Percentiles rank a stretch among this genome's conserved stretches.
These are phyloP conservation scores for Sequoiadendron giganteum DNA, from an alignment of 75 land plant genomes.

Conservation along the genomic window DNA sequence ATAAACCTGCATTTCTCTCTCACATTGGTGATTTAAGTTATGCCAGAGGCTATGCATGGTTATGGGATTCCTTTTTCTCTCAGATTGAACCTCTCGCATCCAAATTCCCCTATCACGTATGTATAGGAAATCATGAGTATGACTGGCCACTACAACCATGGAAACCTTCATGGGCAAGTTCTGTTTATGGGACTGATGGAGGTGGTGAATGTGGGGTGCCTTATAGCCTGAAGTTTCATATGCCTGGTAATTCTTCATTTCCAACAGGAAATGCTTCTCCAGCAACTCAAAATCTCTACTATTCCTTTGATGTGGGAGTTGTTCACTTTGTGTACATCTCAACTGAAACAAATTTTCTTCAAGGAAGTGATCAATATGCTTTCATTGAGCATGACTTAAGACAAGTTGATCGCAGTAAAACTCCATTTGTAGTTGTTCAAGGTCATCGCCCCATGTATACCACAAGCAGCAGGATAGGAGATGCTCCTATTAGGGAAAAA, in stretches of 20 bases:
- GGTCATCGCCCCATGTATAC: constrained; percentile 30
- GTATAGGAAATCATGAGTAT: constrained; percentile 32
- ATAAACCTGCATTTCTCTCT: constrained; percentile 29
- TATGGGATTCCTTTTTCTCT: constrained; percentile 37
- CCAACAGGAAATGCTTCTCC: constrained; percentile 14
- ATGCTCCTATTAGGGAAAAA: constrained; percentile 17
- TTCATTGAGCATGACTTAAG: constrained; percentile 26
- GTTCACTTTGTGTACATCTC: constrained; percentile 38
- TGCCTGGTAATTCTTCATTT: constrained; percentile 38
- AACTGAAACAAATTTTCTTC: constrained; percentile 29
- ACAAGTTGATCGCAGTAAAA: constrained; percentile 22
- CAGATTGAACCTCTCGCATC: constrained; percentile 38
- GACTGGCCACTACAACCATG: constrained; percentile 45
- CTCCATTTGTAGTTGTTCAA: constrained; percentile 30
- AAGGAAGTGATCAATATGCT: constrained; percentile 23
- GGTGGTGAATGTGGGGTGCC: constrained; percentile 52
- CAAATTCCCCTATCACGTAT: constrained; percentile 31
- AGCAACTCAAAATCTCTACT: constrained; percentile 28
- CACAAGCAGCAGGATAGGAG: constrained; percentile 1
- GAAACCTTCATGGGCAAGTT: constrained; percentile 29
- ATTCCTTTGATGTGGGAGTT: constrained; percentile 28
- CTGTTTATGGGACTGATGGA: constrained; percentile 29
- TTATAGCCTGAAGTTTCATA: constrained; percentile 25
- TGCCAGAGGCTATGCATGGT: constrained; percentile 44
- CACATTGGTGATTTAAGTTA: constrained; percentile 47